Percentiles rank a stretch among this genome's conserved stretches.
phyloP scores from a whole-genome alignment of 495 filamentous ascomycete genomes.

The Aspergillus sclerotioniger region DNA sequence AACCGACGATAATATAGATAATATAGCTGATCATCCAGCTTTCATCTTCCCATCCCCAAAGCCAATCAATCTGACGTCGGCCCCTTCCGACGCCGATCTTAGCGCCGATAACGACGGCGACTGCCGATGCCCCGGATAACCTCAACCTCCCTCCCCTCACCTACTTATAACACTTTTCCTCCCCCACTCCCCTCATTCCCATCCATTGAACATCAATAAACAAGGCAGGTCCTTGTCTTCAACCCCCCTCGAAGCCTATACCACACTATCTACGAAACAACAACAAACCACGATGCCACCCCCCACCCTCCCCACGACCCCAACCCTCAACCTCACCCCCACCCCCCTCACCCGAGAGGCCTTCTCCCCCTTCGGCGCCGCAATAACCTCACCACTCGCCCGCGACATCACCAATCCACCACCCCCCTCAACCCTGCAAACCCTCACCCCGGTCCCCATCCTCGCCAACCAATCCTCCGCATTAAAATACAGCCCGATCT shows the following conservation, averaged over 20 bases:
- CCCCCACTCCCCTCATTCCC: too few relatives aligned
- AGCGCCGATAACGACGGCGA: constrained; percentile 11
- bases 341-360: constrained; percentile 59
- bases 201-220: not conserved
- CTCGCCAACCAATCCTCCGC: constrained; percentile 84
- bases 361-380: constrained; percentile 82
- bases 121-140: constrained; percentile 14
- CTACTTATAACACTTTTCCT: not conserved
- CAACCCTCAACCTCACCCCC: constrained; percentile 40
- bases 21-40: too few relatives aligned
- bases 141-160: not conserved
- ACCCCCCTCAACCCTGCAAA: constrained; percentile 38
- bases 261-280: not conserved
- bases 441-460: constrained; percentile 31
- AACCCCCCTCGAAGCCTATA: not conserved
- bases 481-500: constrained; percentile 78
- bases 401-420: constrained; percentile 49
- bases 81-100: not conserved
- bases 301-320: constrained; percentile 35
- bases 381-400: constrained; percentile 68
- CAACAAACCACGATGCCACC: constrained; percentile 16
- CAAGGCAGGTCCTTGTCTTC: not conserved
- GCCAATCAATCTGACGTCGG: not conserved
- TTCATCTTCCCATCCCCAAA: too few relatives aligned
- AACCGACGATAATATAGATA: too few relatives aligned